Evolutionary conservation across 768 basidiomycete genomes (phyloP).

Genomic region (Leucocoprinus leucothites): DNA sequence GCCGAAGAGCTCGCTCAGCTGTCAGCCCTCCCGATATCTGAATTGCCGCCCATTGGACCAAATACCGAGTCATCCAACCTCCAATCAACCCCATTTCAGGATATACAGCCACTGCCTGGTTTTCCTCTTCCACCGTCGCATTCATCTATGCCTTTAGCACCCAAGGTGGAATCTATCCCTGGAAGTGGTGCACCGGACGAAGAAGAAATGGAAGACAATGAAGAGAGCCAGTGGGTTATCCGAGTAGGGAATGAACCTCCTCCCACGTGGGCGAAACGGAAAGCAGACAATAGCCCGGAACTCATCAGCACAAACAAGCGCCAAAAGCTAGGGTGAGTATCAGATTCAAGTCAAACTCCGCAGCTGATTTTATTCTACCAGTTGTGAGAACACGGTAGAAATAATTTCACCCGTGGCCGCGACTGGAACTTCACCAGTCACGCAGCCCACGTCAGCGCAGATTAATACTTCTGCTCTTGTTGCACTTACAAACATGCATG

Average conservation of each 20-base stretch:
- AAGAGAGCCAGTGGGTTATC: conserved; percentile 66
- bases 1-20: conserved; percentile 19
- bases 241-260: conserved; percentile 60
- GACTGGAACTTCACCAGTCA: background rate
- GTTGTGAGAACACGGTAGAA: conserved; percentile 8
- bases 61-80: background rate
- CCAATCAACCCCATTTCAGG: conserved; percentile 2
- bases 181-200: conserved; percentile 47
- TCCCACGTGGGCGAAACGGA: conserved; percentile 69
- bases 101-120: conserved; percentile 1
- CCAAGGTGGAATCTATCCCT: conserved; percentile 17
- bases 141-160: conserved; percentile 8
- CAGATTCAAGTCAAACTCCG: background rate
- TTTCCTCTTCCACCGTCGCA: conserved; percentile 15
- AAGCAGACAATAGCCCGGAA: conserved; percentile 36
- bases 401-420: background rate
- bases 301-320: conserved; percentile 38
- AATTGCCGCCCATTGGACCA: conserved; percentile 10
- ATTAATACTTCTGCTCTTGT: conserved; percentile 31
- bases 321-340: conserved; percentile 36
- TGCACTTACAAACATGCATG: conserved; percentile 47
- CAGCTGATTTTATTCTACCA: background rate
- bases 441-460: conserved; percentile 10
- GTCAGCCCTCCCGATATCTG: conserved; percentile 15
- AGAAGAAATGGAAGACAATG: conserved; percentile 64